Conservation (phyloP, 1,284 basidiomycete genomes). For the Rhodotorula sp. region DNA sequence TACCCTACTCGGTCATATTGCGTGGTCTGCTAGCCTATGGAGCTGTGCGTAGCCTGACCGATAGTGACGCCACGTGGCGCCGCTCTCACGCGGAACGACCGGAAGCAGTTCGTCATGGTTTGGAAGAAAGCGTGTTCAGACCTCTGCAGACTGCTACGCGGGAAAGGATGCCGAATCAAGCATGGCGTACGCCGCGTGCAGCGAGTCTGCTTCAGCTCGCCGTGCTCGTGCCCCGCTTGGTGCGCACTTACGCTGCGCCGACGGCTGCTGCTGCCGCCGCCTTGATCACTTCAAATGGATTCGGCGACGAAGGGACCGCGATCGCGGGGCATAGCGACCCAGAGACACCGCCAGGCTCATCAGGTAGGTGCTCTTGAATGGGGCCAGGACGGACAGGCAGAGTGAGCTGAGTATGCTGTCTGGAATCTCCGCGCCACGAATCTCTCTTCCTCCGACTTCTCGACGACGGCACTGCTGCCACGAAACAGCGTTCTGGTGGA, state of each 20-base stretch:
- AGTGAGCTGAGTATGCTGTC: not conserved
- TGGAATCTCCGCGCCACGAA: not conserved
- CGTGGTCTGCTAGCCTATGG: no score
- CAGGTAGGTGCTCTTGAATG: not conserved
- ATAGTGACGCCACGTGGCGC: no score
- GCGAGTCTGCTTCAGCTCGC: conserved; percentile 13
- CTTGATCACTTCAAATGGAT: not conserved
- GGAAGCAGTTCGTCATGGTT: not conserved
- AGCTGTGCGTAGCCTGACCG: no score
- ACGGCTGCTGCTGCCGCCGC: not conserved
- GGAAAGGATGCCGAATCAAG: not conserved
- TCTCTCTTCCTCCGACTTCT: no score
- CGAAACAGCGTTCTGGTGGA: conserved; percentile 31
- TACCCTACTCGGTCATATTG: no score
- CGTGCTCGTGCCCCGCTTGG: not conserved
- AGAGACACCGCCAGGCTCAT: conserved; percentile 5
- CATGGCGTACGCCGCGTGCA: not conserved
- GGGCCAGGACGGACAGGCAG: no score
- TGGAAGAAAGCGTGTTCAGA: not conserved
- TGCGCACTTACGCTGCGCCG: conserved; percentile 18
- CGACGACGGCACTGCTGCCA: no score
- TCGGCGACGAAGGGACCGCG: not conserved
- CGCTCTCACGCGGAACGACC: no score
- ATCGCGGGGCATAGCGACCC: not conserved
- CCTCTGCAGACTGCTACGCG: not conserved